These are phyloP conservation scores for Trichoderma reesei DNA, from an alignment of 495 filamentous ascomycete species.

Conservation along the genomic window DNA sequence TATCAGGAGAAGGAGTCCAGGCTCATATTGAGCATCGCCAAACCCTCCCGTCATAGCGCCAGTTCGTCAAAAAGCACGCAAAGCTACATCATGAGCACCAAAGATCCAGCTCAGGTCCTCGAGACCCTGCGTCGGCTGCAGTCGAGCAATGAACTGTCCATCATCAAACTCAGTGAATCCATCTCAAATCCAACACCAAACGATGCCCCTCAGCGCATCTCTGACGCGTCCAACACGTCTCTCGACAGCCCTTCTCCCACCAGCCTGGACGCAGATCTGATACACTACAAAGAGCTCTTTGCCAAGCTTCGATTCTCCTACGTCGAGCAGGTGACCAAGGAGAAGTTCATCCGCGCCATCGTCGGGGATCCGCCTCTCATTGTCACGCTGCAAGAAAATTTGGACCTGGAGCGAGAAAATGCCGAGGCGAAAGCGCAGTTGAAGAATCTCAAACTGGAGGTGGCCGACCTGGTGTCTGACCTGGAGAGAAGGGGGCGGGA, in stretches of 20 bases:
- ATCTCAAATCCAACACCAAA: conserved; percentile 43
- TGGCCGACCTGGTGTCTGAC: conserved; percentile 58
- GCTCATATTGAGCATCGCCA: not conserved
- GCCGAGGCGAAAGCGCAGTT: conserved; percentile 63
- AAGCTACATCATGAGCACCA: conserved; percentile 10
- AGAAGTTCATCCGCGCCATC: conserved; percentile 67
- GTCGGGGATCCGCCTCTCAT: conserved; percentile 81
- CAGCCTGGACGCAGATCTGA: conserved; percentile 72
- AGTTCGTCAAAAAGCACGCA: not conserved
- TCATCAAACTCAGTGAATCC: conserved; percentile 67
- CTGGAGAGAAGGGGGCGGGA: conserved; percentile 60
- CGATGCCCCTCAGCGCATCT: conserved; percentile 44
- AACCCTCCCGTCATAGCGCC: not conserved
- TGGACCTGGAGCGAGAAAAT: conserved; percentile 64
- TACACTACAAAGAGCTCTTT: conserved; percentile 89
- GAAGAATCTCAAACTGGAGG: conserved; percentile 69
- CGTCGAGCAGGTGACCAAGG: conserved; percentile 71
- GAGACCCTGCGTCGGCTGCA: conserved; percentile 25
- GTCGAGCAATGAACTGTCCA: conserved; percentile 50
- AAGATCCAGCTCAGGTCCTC: conserved; percentile 21
- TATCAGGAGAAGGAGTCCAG: not conserved
- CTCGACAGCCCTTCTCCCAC: conserved; percentile 63
- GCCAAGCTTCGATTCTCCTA: conserved; percentile 94
- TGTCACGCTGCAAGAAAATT: conserved; percentile 72
- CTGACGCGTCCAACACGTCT: conserved; percentile 56